A percentile compares a stretch with the other conserved stretches of the same genome.
phyloP scores from a whole-genome alignment of 2,329 filamentous ascomycete genomes.

The Coniella vitis region DNA sequence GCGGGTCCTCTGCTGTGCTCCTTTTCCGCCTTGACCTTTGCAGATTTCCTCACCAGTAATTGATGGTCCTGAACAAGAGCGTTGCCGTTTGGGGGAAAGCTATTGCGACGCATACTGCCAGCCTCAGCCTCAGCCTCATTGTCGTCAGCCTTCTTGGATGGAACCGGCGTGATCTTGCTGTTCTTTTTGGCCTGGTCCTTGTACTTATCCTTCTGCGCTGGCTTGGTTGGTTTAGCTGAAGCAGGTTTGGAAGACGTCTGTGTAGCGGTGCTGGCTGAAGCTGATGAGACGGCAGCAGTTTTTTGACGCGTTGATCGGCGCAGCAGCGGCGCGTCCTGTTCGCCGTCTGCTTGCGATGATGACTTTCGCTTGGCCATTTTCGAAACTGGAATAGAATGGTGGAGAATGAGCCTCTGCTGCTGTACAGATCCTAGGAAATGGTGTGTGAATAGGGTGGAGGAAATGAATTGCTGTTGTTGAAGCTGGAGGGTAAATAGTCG shows the following conservation, averaged over 20 bases:
- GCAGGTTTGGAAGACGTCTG: too few species aligned
- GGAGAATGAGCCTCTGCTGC: too few species aligned
- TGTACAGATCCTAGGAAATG: too few species aligned
- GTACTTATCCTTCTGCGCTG: neutral
- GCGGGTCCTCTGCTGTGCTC: neutral
- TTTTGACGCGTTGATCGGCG: conserved; percentile 15
- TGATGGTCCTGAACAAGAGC: too few species aligned
- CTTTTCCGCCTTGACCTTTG: neutral
- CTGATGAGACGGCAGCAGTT: conserved; percentile 2
- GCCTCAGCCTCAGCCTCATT: neutral
- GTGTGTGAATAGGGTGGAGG: too few species aligned
- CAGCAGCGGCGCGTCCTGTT: conserved; percentile 3
- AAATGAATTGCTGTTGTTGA: too few species aligned
- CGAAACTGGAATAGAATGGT: too few species aligned
- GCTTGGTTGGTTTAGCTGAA: neutral
- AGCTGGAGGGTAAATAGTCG: too few species aligned
- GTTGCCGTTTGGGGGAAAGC: too few species aligned
- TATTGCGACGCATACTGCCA: too few species aligned
- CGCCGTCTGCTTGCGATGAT: neutral
- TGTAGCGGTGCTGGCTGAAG: too few species aligned
- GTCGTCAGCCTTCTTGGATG: neutral
- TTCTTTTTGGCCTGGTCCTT: neutral
- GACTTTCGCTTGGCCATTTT: conserved; percentile 13
- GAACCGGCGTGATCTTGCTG: neutral
- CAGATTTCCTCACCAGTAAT: too few species aligned